Base-by-base conservation (phyloP, 495 filamentous ascomycete species). In the Mytilinidion resinicola region DNA sequence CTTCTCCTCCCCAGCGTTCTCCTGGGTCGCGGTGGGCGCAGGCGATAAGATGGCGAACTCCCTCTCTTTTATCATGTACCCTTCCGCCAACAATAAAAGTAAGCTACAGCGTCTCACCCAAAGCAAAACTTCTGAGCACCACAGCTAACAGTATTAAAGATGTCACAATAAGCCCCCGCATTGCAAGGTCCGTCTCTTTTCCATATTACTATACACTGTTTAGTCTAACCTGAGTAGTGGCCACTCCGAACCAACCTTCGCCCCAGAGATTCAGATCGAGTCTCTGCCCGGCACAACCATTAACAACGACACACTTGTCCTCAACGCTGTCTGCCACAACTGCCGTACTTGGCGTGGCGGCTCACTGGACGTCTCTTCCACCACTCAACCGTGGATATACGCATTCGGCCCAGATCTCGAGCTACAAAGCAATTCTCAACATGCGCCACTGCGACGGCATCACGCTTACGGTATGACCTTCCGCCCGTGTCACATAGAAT, bases 361-460 rank as follows among this genome's bases (percentile, higher is more conserved):
- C 33, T 52, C 50, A 35, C 21, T 69, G 25, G 50, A 67, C 59
- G 33, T 55, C 17, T 53, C 59, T 21, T 53, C 56, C 21, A 56
- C 51, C 10, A 48, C 51, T 7, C 56, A 64, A 37, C 67, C 67
- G 4, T 65, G 60, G 61, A 67, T 69, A 34, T 69, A 62, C 51
- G 67, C 64, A 35, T 63, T 69, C 43, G 67, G 67, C 15, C 67
- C 64, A 3, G 61, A 55, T 6, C 55, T 53, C 36, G 17, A 25
- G 6, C 36, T 69, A 11, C 35, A 48, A 11, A 59, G 53, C 5
- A 41, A 67, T 39, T 39, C 57, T 1, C 44, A 38, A n/a, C 20
- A 53, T 19, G 67, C 64, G 1, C 55, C 60, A 12, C 52, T 69
- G 10, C 39, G 55, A 17, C 34, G 58, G 4, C 67, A 69, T 41